A percentile compares a stretch with the other conserved stretches of the same genome.
phyloP scores from a whole-genome alignment of 2,329 filamentous ascomycete genomes.

The Venturia carpophila region DNA sequence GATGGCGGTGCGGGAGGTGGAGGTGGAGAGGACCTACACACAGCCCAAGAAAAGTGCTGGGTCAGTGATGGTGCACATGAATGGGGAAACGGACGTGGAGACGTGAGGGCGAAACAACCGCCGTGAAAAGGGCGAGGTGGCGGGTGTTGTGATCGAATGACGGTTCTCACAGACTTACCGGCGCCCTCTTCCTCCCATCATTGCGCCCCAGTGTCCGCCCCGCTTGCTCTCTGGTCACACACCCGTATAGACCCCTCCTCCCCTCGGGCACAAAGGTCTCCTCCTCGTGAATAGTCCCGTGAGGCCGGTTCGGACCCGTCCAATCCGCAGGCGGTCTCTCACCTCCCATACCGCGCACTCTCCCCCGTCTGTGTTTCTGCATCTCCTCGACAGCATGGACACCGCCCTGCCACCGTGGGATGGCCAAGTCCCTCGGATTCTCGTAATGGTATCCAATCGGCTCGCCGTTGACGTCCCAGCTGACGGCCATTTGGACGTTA shows the following conservation, averaged over 20 bases:
- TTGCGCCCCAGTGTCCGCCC: background rate
- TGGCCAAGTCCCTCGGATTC: background rate
- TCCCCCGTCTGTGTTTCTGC: background rate
- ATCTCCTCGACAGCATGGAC: background rate
- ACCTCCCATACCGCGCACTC: background rate
- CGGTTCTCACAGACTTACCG: background rate
- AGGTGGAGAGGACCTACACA: background rate
- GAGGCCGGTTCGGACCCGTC: background rate
- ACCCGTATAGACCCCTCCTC: background rate
- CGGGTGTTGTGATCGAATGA: background rate
- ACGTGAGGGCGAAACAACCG: no score
- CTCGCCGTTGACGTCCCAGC: background rate
- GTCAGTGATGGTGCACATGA: background rate
- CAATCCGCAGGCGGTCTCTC: background rate
- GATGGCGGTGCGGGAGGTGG: background rate
- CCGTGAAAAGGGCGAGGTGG: background rate
- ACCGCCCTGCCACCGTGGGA: background rate
- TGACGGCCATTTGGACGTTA: background rate
- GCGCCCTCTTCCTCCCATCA: background rate
- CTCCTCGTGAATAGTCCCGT: constrained; percentile 2
- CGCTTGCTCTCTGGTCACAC: background rate
- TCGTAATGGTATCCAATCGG: background rate
- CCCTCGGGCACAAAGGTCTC: background rate
- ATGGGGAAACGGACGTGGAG: no score
- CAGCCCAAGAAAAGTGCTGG: background rate